These are phyloP conservation scores for Zygotorulaspora sp. DNA, from an alignment of 805 yeast species.

Conservation along the genomic window DNA sequence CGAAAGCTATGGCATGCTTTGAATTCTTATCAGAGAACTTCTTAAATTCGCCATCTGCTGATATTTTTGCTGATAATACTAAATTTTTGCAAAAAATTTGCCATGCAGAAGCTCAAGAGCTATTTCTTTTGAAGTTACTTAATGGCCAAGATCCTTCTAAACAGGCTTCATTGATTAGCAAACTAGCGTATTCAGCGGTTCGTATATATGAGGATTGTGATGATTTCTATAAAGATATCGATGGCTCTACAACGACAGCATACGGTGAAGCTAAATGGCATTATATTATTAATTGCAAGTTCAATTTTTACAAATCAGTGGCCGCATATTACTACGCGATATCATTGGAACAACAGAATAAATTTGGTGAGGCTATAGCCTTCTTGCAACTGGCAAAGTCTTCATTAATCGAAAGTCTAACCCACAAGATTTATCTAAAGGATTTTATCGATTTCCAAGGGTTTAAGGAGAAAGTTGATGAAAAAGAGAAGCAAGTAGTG, in stretches of 20 bases:
- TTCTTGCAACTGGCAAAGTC: conserved; percentile 50
- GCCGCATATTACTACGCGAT: conserved; percentile 58
- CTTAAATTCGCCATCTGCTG: conserved; percentile 82
- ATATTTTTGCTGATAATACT: conserved; percentile 64
- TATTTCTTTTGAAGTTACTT: conserved; percentile 59
- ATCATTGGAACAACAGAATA: conserved; percentile 48
- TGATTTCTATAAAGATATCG: conserved; percentile 41
- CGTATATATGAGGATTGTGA: conserved; percentile 50
- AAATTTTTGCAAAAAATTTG: conserved; percentile 58
- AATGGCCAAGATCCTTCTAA: conserved; percentile 39
- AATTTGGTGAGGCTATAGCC: conserved; percentile 76
- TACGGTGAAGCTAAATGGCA: conserved; percentile 50
- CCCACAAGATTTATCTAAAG: conserved; percentile 35
- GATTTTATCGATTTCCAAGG: conserved; percentile 34
- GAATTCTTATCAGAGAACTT: conserved; percentile 72
- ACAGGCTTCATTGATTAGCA: conserved; percentile 70
- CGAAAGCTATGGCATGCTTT: conserved; percentile 75
- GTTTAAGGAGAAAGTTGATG: conserved; percentile 34
- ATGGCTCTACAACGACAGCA: conserved; percentile 22
- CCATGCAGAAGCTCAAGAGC: conserved; percentile 87
- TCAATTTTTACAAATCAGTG: conserved; percentile 52
- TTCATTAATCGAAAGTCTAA: conserved; percentile 26
- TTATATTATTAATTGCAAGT: conserved; percentile 48
- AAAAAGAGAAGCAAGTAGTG: conserved; percentile 41
- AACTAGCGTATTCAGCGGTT: conserved; percentile 62